phyloP scores from a whole-genome alignment of 2,329 filamentous ascomycete genomes.

The Lachnellula cervina region DNA sequence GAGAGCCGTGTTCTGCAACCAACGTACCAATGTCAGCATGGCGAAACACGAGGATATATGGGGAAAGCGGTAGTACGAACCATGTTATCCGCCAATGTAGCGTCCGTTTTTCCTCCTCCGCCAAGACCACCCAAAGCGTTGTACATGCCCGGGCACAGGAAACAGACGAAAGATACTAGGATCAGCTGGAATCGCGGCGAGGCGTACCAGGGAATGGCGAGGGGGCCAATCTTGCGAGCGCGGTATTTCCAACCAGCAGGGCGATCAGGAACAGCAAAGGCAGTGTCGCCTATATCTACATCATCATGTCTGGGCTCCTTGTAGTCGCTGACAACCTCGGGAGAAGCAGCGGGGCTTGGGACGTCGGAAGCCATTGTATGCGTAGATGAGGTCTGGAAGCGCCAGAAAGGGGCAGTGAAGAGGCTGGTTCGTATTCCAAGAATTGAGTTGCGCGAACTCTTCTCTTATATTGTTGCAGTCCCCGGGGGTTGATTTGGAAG shows the following conservation, averaged over 20 bases:
- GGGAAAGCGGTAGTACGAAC: slow-evolving; percentile 15
- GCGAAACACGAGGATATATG: no score
- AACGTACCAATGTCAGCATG: no score
- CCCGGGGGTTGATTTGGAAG: no score
- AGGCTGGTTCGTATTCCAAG: no score
- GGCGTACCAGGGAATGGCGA: slow-evolving; percentile 61
- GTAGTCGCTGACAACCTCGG: background rate
- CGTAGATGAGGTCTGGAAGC: background rate
- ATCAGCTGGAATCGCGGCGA: slow-evolving; percentile 68
- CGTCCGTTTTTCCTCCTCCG: slow-evolving; percentile 55
- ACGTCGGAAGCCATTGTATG: background rate
- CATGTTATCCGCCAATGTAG: slow-evolving; percentile 45
- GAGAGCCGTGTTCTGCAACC: slow-evolving; percentile 37
- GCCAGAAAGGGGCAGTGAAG: no score
- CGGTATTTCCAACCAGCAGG: slow-evolving; percentile 63
- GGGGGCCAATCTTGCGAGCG: slow-evolving; percentile 48
- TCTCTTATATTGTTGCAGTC: no score
- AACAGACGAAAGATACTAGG: slow-evolving; percentile 67
- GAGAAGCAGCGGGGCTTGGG: background rate
- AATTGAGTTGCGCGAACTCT: no score
- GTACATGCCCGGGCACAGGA: slow-evolving; percentile 70
- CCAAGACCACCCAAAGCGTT: slow-evolving; percentile 63
- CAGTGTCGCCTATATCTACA: background rate
- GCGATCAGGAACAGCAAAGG: slow-evolving; percentile 1
- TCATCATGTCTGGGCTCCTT: background rate